Percentiles rank a stretch among this genome's conserved stretches.
phyloP scores from a whole-genome alignment of 768 basidiomycete species.

The Tricholoma matsutake region DNA sequence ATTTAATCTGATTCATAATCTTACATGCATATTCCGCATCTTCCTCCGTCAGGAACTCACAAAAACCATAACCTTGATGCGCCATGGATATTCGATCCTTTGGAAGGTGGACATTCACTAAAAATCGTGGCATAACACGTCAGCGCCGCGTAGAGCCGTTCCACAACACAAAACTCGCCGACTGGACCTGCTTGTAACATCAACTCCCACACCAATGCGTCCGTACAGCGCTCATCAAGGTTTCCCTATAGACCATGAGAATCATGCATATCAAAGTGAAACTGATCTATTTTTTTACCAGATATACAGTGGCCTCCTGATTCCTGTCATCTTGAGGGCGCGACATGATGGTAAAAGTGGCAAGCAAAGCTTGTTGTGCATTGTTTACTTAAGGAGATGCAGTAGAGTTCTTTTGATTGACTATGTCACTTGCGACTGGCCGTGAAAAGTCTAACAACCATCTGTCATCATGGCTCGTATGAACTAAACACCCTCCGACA shows the following conservation, averaged over 20 bases:
- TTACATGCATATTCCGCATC: constrained; percentile 99
- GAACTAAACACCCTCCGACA: constrained; percentile 18
- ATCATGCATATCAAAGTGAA: constrained; percentile 5
- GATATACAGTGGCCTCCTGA: constrained; percentile 88
- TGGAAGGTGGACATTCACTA: constrained; percentile 96
- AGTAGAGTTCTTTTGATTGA: background rate
- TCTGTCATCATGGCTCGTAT: background rate
- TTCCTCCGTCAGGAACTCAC: constrained; percentile 98
- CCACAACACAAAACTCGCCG: constrained; percentile 52
- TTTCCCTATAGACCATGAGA: constrained; percentile 64
- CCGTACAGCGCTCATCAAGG: constrained; percentile 91
- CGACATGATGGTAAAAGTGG: constrained; percentile 39
- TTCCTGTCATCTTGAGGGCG: constrained; percentile 86
- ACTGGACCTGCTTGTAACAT: constrained; percentile 99
- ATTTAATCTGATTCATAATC: constrained; percentile 99
- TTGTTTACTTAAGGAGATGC: no score
- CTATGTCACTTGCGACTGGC: no score
- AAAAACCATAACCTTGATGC: constrained; percentile 99
- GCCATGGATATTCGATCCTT: constrained; percentile 98
- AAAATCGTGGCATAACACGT: background rate
- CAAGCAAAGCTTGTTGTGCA: constrained; percentile 3
- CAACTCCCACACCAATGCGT: constrained; percentile 95
- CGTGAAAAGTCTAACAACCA: no score
- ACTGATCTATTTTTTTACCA: constrained; percentile 41
- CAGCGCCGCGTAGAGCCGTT: background rate